These are phyloP conservation scores for Davidsoniella australis DNA, from an alignment of 2,329 filamentous ascomycete genomes.

Conservation along the genomic window DNA sequence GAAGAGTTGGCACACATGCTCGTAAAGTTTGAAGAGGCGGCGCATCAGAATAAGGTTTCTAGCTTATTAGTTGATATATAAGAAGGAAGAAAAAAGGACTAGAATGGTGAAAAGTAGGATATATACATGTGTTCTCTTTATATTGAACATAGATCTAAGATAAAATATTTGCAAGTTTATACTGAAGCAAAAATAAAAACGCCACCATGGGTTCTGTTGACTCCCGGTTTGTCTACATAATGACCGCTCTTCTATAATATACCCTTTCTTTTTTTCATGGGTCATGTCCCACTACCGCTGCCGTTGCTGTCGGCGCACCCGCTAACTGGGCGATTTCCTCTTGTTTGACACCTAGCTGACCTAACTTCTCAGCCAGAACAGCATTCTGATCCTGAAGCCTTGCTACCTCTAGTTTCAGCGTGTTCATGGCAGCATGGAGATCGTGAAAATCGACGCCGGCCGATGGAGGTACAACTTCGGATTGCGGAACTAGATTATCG, in stretches of 20 bases:
- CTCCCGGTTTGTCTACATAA: too few species aligned
- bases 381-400: slow-evolving; percentile 45
- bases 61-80: slow-evolving; percentile 14
- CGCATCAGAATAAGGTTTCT: slow-evolving; percentile 10
- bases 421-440: slow-evolving; percentile 26
- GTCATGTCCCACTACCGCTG: too few species aligned
- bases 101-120: neutral
- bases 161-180: too few species aligned
- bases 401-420: slow-evolving; percentile 35
- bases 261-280: too few species aligned
- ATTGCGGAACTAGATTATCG: too few species aligned
- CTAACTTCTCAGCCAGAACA: slow-evolving; percentile 35
- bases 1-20: slow-evolving; percentile 13
- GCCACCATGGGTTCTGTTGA: too few species aligned
- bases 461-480: too few species aligned
- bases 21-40: slow-evolving; percentile 5
- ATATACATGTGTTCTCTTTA: neutral
- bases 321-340: slow-evolving; percentile 7
- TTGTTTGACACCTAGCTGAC: slow-evolving; percentile 21
- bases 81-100: neutral
- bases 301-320: too few species aligned
- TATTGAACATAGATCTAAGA: neutral
- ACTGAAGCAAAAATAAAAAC: too few species aligned
- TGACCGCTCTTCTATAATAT: too few species aligned
- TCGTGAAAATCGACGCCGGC: neutral